Evolutionary conservation across 2,329 filamentous ascomycete genomes (phyloP).

Genomic region (Hypoxylon sp.): DNA sequence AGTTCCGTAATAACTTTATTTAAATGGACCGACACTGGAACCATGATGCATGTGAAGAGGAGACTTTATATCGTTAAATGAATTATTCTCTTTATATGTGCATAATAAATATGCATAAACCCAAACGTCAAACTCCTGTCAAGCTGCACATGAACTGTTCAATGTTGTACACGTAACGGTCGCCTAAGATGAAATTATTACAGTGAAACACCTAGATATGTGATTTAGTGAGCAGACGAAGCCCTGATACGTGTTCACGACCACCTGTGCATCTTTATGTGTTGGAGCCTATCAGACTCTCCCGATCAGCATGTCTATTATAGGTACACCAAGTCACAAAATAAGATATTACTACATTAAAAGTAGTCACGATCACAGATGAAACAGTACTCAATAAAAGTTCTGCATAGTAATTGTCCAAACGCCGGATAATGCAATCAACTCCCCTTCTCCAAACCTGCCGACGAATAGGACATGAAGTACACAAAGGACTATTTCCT

Average conservation of each 20-base stretch:
- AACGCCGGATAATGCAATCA: slow-evolving; percentile 43
- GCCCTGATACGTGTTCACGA: background rate
- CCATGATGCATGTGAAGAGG: slow-evolving; percentile 41
- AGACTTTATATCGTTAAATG: slow-evolving; percentile 7
- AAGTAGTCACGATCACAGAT: slow-evolving; percentile 3
- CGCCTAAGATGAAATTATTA: background rate
- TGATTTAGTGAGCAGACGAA: no score
- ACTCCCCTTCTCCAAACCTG: slow-evolving; percentile 45
- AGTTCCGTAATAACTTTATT: slow-evolving; percentile 27
- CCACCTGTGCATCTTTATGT: background rate
- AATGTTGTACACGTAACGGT: background rate
- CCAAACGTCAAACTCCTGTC: background rate
- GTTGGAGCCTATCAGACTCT: background rate
- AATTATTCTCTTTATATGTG: slow-evolving; percentile 4
- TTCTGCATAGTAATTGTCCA: slow-evolving; percentile 27
- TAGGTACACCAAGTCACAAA: slow-evolving; percentile 4
- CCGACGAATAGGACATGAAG: slow-evolving; percentile 35
- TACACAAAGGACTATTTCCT: slow-evolving; percentile 40
- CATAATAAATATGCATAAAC: slow-evolving; percentile 3
- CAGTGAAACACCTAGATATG: background rate
- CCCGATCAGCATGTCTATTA: slow-evolving; percentile 4
- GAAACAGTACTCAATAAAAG: slow-evolving; percentile 40
- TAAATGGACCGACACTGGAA: slow-evolving; percentile 11
- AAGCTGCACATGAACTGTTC: background rate
- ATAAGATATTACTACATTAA: background rate